Evolutionary conservation across 305 asterid species (phyloP).

Genomic region (Fraxinus platypoda): DNA sequence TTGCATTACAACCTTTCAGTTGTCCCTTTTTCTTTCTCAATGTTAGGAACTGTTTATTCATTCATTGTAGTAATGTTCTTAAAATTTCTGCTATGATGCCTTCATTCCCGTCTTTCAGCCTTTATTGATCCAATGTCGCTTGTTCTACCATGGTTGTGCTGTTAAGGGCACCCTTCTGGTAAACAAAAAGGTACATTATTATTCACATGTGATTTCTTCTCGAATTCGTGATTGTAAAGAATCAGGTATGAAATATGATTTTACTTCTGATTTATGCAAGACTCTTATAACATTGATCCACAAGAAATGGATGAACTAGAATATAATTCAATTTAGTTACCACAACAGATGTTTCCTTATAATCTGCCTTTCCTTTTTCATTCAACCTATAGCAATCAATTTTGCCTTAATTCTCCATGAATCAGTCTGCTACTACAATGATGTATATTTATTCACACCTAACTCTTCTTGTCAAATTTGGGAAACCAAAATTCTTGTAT

Average conservation of each 20-base stretch:
- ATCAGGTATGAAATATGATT: not conserved
- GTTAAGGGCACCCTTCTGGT: constrained; percentile 88
- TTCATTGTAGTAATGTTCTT: not conserved
- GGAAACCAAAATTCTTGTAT: not conserved
- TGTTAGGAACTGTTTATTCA: not conserved
- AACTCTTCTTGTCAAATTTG: not conserved
- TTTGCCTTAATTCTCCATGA: not conserved
- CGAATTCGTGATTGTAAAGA: not conserved
- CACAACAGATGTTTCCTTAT: not conserved
- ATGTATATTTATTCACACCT: not conserved
- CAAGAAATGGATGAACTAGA: not conserved
- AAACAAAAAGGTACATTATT: constrained; percentile 54
- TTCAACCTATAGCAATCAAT: not conserved
- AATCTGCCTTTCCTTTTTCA: not conserved
- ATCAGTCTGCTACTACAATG: not conserved
- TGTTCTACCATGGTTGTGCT: constrained; percentile 68
- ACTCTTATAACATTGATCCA: not conserved
- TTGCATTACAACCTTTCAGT: constrained; percentile 3
- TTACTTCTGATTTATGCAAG: not conserved
- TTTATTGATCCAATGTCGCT: constrained; percentile 76
- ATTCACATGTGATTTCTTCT: not conserved
- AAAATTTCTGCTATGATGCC: constrained; percentile 8
- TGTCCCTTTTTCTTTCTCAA: not conserved
- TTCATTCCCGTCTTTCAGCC: constrained; percentile 48
- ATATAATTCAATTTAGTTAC: not conserved